Conservation (phyloP, 768 basidiomycete species). For the Tulasnella sp. region DNA sequence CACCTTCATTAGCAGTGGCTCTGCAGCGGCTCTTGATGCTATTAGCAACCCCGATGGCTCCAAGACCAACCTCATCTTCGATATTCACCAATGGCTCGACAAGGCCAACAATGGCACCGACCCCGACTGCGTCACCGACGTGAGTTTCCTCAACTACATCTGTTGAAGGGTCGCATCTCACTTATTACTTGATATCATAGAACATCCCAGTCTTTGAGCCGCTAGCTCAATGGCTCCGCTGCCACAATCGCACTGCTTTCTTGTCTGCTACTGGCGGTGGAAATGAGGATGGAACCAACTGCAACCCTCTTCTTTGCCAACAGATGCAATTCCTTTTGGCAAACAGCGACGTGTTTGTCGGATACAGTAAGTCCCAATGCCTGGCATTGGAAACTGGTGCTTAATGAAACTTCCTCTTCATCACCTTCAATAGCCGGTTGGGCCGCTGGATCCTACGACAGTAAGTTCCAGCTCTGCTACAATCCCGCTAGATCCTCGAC, state of each 20-base stretch:
- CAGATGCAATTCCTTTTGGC: conserved; percentile 12
- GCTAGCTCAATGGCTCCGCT: conserved; percentile 21
- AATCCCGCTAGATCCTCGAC: background rate
- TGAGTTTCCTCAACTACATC: background rate
- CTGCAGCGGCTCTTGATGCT: conserved; percentile 48
- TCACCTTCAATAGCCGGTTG: background rate
- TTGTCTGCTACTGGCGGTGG: conserved; percentile 32
- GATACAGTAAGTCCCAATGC: background rate
- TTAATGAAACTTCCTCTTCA: background rate
- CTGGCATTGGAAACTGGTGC: too few species aligned
- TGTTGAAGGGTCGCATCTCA: background rate
- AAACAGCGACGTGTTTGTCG: conserved; percentile 33
- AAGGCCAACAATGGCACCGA: conserved; percentile 51
- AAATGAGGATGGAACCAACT: background rate
- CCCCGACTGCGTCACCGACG: conserved; percentile 49
- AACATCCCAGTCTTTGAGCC: conserved; percentile 1
- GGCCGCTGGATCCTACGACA: conserved; percentile 28
- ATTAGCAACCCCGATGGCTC: conserved; percentile 51
- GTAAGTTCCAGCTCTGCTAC: background rate
- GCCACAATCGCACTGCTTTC: conserved; percentile 21
- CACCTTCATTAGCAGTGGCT: conserved; percentile 47
- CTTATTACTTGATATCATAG: background rate
- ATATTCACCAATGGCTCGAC: conserved; percentile 49
- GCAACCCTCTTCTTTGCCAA: conserved; percentile 19
- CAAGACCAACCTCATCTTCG: conserved; percentile 49